These are phyloP conservation scores for Colletotrichum sp. DNA, from an alignment of 2,329 filamentous ascomycete species.

Conservation along the genomic window DNA sequence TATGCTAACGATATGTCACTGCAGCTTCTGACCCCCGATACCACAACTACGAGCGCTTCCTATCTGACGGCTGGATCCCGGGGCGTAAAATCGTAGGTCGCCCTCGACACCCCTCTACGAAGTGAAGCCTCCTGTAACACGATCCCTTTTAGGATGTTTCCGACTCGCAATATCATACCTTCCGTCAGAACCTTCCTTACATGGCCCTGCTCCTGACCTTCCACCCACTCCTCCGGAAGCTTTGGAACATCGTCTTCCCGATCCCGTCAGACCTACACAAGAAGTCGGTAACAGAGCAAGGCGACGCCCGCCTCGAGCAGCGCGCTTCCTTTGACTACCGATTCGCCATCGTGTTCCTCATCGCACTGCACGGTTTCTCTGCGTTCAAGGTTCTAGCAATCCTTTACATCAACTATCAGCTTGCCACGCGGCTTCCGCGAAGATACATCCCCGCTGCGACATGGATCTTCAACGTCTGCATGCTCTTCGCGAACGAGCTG, in stretches of 20 bases:
- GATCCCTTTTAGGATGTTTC: constrained; percentile 78
- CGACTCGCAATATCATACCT: constrained; percentile 85
- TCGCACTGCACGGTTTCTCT: constrained; percentile 84
- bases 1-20: background rate
- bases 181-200: constrained; percentile 85
- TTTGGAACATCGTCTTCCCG: constrained; percentile 67
- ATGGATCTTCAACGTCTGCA: constrained; percentile 88
- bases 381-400: constrained; percentile 82
- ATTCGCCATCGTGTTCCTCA: constrained; percentile 82
- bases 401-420: constrained; percentile 79
- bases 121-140: background rate
- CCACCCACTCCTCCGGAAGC: constrained; percentile 78
- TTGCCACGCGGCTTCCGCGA: constrained; percentile 76
- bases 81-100: constrained; percentile 81
- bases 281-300: constrained; percentile 43
- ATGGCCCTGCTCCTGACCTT: constrained; percentile 75
- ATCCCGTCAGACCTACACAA: constrained; percentile 30
- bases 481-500: constrained; percentile 90
- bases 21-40: constrained; percentile 84
- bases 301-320: constrained; percentile 66
- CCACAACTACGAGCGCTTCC: constrained; percentile 69
- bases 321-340: constrained; percentile 81
- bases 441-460: constrained; percentile 75
- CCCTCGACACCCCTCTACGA: background rate
- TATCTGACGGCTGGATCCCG: constrained; percentile 88